Evolutionary conservation across 2,329 filamentous ascomycete species (phyloP).

Genomic region (Aspergillus versicolor): DNA sequence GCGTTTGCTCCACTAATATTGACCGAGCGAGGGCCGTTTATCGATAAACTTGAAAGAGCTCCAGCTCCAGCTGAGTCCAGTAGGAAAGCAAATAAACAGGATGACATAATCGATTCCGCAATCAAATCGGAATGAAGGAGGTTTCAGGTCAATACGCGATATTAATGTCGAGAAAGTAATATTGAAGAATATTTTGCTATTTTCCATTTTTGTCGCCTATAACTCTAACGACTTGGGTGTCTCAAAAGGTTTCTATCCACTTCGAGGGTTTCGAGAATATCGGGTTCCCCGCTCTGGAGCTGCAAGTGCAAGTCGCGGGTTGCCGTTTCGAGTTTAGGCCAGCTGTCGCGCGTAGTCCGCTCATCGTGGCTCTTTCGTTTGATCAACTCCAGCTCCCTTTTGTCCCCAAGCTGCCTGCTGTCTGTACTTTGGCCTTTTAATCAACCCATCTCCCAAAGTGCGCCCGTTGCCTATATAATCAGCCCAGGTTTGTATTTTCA

Average conservation of each 20-base stretch:
- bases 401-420: conserved; percentile 24
- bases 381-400: conserved; percentile 20
- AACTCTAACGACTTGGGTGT: not conserved
- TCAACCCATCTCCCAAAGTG: conserved; percentile 20
- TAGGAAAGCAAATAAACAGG: not conserved
- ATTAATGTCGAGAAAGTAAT: not conserved
- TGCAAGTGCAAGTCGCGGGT: conserved; percentile 5
- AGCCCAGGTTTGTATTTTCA: conserved; percentile 20
- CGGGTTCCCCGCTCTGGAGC: conserved; percentile 21
- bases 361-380: conserved; percentile 24
- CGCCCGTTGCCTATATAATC: conserved; percentile 14
- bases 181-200: not conserved
- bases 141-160: not conserved
- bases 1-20: no score
- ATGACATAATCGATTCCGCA: not conserved
- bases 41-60: not conserved
- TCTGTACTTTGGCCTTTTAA: conserved; percentile 24
- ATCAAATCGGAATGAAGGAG: not conserved
- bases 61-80: not conserved
- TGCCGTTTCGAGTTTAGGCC: conserved; percentile 28
- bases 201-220: not conserved
- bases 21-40: not conserved
- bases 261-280: not conserved
- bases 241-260: not conserved
- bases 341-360: conserved; percentile 26